phyloP scores from a whole-genome alignment of 2,329 filamentous ascomycete genomes.

The Corinectria fuckeliana region DNA sequence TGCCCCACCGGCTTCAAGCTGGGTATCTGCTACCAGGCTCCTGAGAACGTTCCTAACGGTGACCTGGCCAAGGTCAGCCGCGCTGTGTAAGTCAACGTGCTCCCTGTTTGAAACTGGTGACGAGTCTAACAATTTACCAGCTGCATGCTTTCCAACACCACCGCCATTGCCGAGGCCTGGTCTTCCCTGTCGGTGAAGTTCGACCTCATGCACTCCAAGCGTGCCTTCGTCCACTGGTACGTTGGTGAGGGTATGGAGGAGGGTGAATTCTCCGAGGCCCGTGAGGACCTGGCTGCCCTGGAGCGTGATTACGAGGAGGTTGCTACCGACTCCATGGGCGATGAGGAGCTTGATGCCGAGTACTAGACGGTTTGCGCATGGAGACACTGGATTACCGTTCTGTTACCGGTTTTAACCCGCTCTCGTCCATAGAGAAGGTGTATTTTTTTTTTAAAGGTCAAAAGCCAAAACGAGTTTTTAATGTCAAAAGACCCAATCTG shows the following conservation, averaged over 20 bases:
- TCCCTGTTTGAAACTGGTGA: not conserved
- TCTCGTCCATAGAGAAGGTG: conserved; percentile 42
- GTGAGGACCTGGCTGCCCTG: conserved; percentile 96
- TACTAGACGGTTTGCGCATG: conserved; percentile 66
- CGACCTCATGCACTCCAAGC: conserved; percentile 99
- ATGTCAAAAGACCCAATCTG: conserved; percentile 45
- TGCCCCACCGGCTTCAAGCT: conserved; percentile 99
- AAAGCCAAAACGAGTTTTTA: conserved; percentile 46
- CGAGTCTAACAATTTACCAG: conserved; percentile 48
- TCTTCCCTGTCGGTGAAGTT: conserved; percentile 96
- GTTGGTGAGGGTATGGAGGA: conserved; percentile 99
- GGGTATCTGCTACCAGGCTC: conserved; percentile 99
- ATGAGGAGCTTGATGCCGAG: conserved; percentile 87
- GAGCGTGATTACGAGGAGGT: conserved; percentile 99
- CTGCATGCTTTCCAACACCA: conserved; percentile 99
- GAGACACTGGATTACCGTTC: conserved; percentile 33
- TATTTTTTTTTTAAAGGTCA: conserved; percentile 48
- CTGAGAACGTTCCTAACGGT: conserved; percentile 93
- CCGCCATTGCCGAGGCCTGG: conserved; percentile 98
- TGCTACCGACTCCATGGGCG: conserved; percentile 89
- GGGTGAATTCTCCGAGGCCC: conserved; percentile 98
- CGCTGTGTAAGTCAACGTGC: conserved; percentile 77
- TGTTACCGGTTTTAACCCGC: conserved; percentile 38
- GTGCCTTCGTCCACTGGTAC: conserved; percentile 99
- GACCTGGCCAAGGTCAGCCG: conserved; percentile 98